Conservation (phyloP, 2,329 filamentous ascomycete species). For the Penicillium sp. region DNA sequence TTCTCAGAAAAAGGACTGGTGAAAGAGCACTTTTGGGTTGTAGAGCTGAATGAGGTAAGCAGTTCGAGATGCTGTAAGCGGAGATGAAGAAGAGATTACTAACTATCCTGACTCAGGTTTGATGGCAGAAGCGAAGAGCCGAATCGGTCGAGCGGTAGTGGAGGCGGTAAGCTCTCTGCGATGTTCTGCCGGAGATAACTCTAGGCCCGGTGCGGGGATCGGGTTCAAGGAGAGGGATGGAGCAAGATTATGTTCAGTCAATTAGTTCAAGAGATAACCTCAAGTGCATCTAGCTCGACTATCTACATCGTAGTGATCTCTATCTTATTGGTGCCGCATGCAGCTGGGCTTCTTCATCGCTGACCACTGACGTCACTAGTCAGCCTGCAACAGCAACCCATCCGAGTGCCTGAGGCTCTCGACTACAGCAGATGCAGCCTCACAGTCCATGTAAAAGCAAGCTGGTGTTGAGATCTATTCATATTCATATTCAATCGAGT, state of each 20-base stretch:
- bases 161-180: background rate
- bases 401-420: background rate
- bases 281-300: background rate
- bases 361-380: background rate
- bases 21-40: conserved; percentile 15
- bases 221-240: background rate
- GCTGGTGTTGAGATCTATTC: background rate
- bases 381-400: background rate
- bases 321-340: background rate
- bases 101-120: conserved; percentile 18
- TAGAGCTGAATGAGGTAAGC: conserved; percentile 26
- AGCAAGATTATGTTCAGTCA: background rate
- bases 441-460: background rate
- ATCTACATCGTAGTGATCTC: background rate
- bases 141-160: background rate
- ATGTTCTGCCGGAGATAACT: background rate
- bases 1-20: conserved; percentile 1
- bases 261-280: background rate
- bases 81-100: conserved; percentile 20
- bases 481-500: background rate
- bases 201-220: background rate
- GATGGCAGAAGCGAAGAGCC: conserved; percentile 3
- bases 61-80: conserved; percentile 39
- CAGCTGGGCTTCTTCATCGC: background rate
- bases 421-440: background rate